Evolutionary conservation across 345 rosid species (phyloP), one percentile per base, ranked within the genome.

Genomic region (Salix koriyanagi): DNA sequence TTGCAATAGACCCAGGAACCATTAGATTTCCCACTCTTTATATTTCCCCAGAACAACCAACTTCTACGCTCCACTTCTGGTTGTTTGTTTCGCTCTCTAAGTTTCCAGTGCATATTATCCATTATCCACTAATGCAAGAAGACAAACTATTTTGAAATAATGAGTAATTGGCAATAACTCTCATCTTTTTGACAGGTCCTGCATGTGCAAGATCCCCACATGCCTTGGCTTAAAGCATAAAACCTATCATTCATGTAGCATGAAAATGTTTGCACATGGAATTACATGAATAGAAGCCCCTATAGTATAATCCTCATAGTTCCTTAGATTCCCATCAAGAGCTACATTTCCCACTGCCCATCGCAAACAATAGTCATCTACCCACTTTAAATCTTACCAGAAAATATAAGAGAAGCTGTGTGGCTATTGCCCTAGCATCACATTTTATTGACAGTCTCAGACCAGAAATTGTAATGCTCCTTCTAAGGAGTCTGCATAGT

Each of bases 101-200:
- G n/a, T 41, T 77, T 54, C 78, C 56, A 69, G 14, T 21, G 34
- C 13, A 28, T 36, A 30, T 32, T 34, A 74, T 42, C 11, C 64
- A 50, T 76, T 7, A 75, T 80, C 32, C 67, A 66, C 26, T 78
- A 30, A 56, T 54, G 42, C 23, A 26, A 67, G 44, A 44, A 4
- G 66, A 72, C 36, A 70, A 18, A 41, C 65, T 32, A 58, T 34
- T 75, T 58, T 41, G 23, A 50, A 36, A 66, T 74, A 74, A 8
- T 62, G 65, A 61, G 69, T 32, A 58, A 34, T 36, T 44, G 34
- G 18, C 62, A 69, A 56, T 12, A 54, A 65, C 28, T 64, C 70
- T 52, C 18, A 72, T 62, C 65, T 28, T 37, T 62, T 44, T 37
- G 61, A 26, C 52, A 68, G 15, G 32, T 67, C 73, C 65, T 18